phyloP scores from a whole-genome alignment of 257 asterid species.

The Ocimum tenuiflorum region DNA sequence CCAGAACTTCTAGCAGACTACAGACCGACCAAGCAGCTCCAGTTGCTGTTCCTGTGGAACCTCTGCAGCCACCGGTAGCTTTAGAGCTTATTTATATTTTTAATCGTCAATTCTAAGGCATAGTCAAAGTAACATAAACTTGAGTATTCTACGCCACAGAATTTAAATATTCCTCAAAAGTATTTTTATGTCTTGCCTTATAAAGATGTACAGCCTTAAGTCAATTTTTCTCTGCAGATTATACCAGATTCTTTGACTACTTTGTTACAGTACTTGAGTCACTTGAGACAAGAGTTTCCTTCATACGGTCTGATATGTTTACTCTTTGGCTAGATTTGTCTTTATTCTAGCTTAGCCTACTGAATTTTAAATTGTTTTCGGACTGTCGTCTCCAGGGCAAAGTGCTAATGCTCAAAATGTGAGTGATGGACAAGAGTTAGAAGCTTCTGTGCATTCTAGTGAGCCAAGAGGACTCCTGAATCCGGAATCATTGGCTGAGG shows the following conservation, averaged over 20 bases:
- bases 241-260: constrained; percentile 81
- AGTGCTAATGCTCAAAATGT: constrained; percentile 37
- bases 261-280: constrained; percentile 55
- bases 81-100: background rate
- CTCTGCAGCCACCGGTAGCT: constrained; percentile 70
- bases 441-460: constrained; percentile 27
- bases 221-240: constrained; percentile 38
- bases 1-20: constrained; percentile 38
- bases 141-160: background rate
- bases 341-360: background rate
- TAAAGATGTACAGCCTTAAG: constrained; percentile 5
- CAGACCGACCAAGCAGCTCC: constrained; percentile 50
- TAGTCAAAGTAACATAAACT: background rate
- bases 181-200: background rate
- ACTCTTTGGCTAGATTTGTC: constrained; percentile 11
- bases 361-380: constrained; percentile 6
- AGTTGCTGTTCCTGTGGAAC: constrained; percentile 37
- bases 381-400: constrained; percentile 41
- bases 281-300: constrained; percentile 67
- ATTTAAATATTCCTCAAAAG: constrained; percentile 2
- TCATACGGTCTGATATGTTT: constrained; percentile 45
- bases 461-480: constrained; percentile 65
- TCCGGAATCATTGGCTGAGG: constrained; percentile 79
- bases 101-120: background rate
- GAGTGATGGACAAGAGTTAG: constrained; percentile 33